phyloP scores from a whole-genome alignment of 1,284 basidiomycete species.

The Ceraceosorus bombacis region DNA sequence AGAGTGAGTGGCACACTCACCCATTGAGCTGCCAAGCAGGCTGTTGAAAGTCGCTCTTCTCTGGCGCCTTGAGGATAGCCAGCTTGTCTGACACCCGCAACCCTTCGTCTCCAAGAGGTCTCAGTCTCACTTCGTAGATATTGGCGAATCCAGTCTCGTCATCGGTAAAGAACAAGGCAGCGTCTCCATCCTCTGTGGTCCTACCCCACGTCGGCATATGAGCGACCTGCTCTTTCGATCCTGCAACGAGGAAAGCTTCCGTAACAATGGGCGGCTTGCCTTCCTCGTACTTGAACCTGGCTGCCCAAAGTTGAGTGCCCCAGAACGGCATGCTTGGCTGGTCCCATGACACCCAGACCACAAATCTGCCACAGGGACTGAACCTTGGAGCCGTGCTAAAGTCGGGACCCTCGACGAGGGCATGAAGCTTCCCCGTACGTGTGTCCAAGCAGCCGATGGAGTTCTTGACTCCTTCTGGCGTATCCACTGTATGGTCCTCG shows the following conservation, averaged over 20 bases:
- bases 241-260: conserved; percentile 8
- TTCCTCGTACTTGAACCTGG: conserved; percentile 41
- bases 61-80: conserved; percentile 50
- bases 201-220: conserved; percentile 55
- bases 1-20: conserved; percentile 39
- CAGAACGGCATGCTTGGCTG: conserved; percentile 76
- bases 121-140: conserved; percentile 57
- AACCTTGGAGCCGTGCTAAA: conserved; percentile 62
- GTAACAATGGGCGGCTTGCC: conserved; percentile 5
- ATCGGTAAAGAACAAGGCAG: conserved; percentile 61
- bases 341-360: conserved; percentile 66
- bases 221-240: conserved; percentile 24
- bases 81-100: conserved; percentile 7
- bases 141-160: conserved; percentile 66
- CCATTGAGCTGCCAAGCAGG: conserved; percentile 58
- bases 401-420: conserved; percentile 58
- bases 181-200: conserved; percentile 29
- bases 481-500: conserved; percentile 63
- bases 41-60: conserved; percentile 58
- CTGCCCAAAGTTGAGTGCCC: conserved; percentile 59
- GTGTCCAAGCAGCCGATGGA: conserved; percentile 58
- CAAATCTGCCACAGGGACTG: conserved; percentile 60
- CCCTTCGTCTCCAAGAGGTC: conserved; percentile 21
- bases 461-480: conserved; percentile 57
- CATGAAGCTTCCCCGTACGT: conserved; percentile 50